These are phyloP conservation scores for Talaromyces proteolyticus DNA, from an alignment of 495 filamentous ascomycete species.

Conservation along the genomic window DNA sequence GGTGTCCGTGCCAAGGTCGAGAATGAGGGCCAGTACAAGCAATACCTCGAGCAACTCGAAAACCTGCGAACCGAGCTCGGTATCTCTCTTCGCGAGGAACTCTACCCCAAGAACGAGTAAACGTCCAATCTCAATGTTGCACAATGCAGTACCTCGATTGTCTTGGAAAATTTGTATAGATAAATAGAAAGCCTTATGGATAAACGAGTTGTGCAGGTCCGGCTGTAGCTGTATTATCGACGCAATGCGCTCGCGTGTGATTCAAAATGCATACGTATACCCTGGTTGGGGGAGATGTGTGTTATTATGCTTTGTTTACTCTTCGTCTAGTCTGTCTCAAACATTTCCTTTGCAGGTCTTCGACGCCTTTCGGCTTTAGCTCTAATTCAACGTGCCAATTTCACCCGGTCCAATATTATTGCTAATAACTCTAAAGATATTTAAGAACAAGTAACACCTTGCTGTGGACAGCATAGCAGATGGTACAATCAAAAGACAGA, in stretches of 20 bases:
- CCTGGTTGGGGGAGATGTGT: too few relatives aligned
- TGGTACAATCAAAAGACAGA: background rate
- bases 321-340: too few relatives aligned
- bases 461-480: background rate
- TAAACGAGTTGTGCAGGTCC: constrained; percentile 1
- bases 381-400: too few relatives aligned
- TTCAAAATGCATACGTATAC: too few relatives aligned
- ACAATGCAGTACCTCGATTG: background rate
- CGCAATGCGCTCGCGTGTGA: too few relatives aligned
- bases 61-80: constrained; percentile 89
- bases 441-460: background rate
- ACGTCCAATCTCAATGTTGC: constrained; percentile 4
- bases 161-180: constrained; percentile 7
- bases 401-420: too few relatives aligned
- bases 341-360: too few relatives aligned
- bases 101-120: constrained; percentile 77
- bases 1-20: constrained; percentile 99
- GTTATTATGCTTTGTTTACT: too few relatives aligned
- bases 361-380: too few relatives aligned
- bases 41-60: constrained; percentile 93
- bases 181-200: constrained; percentile 8
- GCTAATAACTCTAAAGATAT: too few relatives aligned
- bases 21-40: constrained; percentile 93
- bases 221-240: background rate
- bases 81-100: constrained; percentile 83